Evolutionary conservation across 1,284 basidiomycete species (phyloP), one percentile per base, ranked within the genome.

Genomic region (Laetiporus sulphureus): DNA sequence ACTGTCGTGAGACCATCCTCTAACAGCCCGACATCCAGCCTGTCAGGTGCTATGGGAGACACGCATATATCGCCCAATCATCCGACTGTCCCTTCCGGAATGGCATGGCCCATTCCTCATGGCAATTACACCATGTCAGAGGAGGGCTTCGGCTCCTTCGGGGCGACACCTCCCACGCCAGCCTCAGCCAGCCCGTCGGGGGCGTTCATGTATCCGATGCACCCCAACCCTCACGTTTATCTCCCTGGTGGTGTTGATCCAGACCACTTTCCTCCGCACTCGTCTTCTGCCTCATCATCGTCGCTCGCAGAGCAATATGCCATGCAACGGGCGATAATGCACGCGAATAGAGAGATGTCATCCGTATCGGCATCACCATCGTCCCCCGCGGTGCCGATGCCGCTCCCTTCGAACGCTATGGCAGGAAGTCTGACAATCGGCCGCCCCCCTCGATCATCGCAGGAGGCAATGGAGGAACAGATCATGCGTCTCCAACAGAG

Each of bases 41-140:
- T 85, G 42, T 74, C 71, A 15, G 77, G 77, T 44, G 79, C 80
- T 19, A 73, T 83, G 59, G 77, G 75, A 40, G 74, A 77, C 42
- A 55, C 70, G 4, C 66, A 65, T 48, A 60, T 73, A 63, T 69
- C 10, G 32, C 53, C 55, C 54, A 42, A 58, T 49, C 25, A 60
- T 58, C 25, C 55, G 57, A 32, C 57, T 65, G 11, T 65, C 58
- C 63, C 68, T 1, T 56, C 61, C 49, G 52, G 58, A 42, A 52
- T 60, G 38, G 49, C 54, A 24, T 62, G 60, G 60, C 48, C 51
- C 11, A 46, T 42, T 11, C 29, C 48, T 8, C 47, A 51, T 33
- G 45, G 44, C 20, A 36, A 33, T 24, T 31, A 33, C 27, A 19
- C 40, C 31, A 47, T 42, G 29, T 45, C 50, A 8, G 50, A 52